phyloP scores from a whole-genome alignment of 768 basidiomycete genomes.

The Amanita pseudoporphyria region DNA sequence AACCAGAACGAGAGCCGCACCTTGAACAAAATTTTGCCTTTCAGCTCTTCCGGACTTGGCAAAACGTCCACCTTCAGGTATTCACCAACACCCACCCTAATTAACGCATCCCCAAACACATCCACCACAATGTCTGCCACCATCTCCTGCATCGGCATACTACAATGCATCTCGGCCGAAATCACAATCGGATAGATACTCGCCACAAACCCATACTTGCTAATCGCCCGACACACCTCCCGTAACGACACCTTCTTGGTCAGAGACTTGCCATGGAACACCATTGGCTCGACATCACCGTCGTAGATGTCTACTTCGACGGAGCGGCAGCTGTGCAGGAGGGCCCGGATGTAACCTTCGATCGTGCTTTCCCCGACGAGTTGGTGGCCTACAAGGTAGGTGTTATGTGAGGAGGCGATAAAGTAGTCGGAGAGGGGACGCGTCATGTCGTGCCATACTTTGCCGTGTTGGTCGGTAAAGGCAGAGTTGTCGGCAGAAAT shows the following conservation, averaged over 20 bases:
- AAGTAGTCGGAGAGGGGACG: slow-evolving; percentile 81
- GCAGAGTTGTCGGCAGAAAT: slow-evolving; percentile 67
- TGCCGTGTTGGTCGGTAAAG: slow-evolving; percentile 29
- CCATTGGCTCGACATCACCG: slow-evolving; percentile 73
- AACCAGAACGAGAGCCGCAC: slow-evolving; percentile 65
- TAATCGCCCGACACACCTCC: slow-evolving; percentile 75
- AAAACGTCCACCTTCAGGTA: not conserved
- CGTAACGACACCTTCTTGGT: slow-evolving; percentile 77
- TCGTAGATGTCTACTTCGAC: slow-evolving; percentile 94
- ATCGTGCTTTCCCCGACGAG: slow-evolving; percentile 71
- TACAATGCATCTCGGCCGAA: slow-evolving; percentile 88
- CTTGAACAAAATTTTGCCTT: slow-evolving; percentile 51
- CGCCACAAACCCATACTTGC: slow-evolving; percentile 82
- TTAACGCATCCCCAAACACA: slow-evolving; percentile 32
- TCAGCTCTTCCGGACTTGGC: slow-evolving; percentile 28
- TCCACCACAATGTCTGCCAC: slow-evolving; percentile 66
- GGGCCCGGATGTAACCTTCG: slow-evolving; percentile 81
- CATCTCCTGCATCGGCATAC: slow-evolving; percentile 66
- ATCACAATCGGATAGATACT: slow-evolving; percentile 91
- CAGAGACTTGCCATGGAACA: slow-evolving; percentile 86
- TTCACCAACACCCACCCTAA: slow-evolving; percentile 17
- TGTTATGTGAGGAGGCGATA: slow-evolving; percentile 85
- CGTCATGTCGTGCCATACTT: slow-evolving; percentile 79
- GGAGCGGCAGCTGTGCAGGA: slow-evolving; percentile 75
- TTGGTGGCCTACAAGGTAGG: slow-evolving; percentile 72